A percentile compares a stretch with the other conserved stretches of the same genome.
phyloP scores from a whole-genome alignment of 495 filamentous ascomycete genomes.

The Cercophora samala region DNA sequence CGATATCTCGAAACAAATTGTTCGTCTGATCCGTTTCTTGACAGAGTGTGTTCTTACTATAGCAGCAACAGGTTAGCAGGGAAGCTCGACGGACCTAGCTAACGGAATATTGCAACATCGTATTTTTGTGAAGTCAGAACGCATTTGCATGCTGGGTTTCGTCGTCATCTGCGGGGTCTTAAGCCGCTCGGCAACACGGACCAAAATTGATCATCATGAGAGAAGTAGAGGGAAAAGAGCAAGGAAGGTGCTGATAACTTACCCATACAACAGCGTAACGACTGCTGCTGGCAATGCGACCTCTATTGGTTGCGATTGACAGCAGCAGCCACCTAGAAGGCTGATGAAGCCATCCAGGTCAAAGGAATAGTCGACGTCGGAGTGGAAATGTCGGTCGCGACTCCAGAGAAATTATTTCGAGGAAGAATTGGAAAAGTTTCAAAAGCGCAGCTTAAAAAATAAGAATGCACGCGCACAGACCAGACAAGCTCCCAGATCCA shows the following conservation, averaged over 20 bases:
- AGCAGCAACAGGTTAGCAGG: slow-evolving; percentile 13
- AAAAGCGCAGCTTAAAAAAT: slow-evolving; percentile 25
- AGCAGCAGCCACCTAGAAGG: not conserved
- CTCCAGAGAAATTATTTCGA: slow-evolving; percentile 21
- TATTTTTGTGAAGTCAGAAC: slow-evolving; percentile 60
- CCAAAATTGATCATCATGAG: slow-evolving; percentile 89
- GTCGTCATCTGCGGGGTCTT: slow-evolving; percentile 94
- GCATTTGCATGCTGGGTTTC: slow-evolving; percentile 68
- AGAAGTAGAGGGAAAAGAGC: slow-evolving; percentile 4
- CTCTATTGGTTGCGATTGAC: not conserved
- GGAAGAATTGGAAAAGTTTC: not conserved
- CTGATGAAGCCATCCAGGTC: not conserved
- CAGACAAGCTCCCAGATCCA: not conserved
- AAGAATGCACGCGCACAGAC: slow-evolving; percentile 28
- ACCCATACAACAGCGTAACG: not conserved
- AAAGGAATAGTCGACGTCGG: not conserved
- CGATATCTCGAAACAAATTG: not conserved
- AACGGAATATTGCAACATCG: slow-evolving; percentile 1
- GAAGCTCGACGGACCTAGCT: not conserved
- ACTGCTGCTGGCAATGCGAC: not conserved
- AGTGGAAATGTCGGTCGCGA: not conserved
- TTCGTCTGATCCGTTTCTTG: not conserved
- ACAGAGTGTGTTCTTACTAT: not conserved
- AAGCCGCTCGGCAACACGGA: slow-evolving; percentile 99
- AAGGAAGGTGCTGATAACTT: not conserved